Base-by-base conservation (phyloP, 2,329 filamentous ascomycete genomes). In the Penicillium sp. region DNA sequence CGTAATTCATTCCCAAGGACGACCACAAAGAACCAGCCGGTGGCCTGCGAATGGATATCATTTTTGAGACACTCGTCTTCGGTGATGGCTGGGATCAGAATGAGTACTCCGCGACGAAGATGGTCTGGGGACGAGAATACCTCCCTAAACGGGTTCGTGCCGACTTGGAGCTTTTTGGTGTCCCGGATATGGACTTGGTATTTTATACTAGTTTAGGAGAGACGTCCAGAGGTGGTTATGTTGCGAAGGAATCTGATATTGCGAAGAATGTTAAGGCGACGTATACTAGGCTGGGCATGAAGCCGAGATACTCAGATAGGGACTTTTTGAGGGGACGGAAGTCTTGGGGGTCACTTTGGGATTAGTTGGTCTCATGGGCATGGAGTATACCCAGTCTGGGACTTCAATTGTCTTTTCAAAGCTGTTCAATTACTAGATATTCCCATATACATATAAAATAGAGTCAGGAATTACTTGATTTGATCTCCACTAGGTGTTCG, bases 291-390 rank as follows among this genome's bases (percentile, higher is more conserved):
- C 8, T 53, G 22, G 36, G 30, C 4, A 33, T 53, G 30, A 12
- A 37, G 30, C 37, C 51, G 6, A 53, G 36, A 14, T 35, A 49
- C 22, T 42, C 37, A 2, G 36, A 40, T n/a, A 7, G 42, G 37
- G n/a, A 6, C 7, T 42, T 49, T 30, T 28, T 37, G 5, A 49
- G 26, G 38, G 41, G 17, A 25, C 36, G 44, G 22, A 49, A 41
- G 14, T 30, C 49, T 31, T 53, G 38, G 45, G 51, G 44, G 1
- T 49, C 44, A 4, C 37, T 53, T 19, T 49, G 51, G 51, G 37
- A 49, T 30, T 53, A 47, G 28, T 16, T 12, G 22, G 22, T 22
- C 22, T 22, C 4, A n/a, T n/a, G n/a, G n/a, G n/a, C 22, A 22
- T 22, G 30, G 30, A 12, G 26, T 22, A 22, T 16, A 12, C 17